Evolutionary conservation across 208 protist species (phyloP).

Genomic region (Wallacemonas rigidus): DNA sequence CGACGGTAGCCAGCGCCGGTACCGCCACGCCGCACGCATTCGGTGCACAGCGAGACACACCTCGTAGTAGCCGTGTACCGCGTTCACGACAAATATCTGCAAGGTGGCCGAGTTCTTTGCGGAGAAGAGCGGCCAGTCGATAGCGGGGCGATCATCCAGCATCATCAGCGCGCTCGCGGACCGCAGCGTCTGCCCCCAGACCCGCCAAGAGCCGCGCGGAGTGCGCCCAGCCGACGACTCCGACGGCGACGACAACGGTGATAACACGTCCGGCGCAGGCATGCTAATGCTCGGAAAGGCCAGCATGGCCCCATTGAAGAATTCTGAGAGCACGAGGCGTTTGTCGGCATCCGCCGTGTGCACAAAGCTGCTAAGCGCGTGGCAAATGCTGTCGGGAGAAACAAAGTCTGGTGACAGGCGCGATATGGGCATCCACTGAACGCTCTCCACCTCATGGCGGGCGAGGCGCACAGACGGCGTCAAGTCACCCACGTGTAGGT

Average conservation of each 20-base stretch:
- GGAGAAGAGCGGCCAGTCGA: constrained; percentile 72
- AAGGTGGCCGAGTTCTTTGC: constrained; percentile 52
- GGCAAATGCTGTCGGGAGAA: constrained; percentile 37
- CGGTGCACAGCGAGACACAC: constrained; percentile 38
- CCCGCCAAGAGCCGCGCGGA: constrained; percentile 32
- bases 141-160: constrained; percentile 42
- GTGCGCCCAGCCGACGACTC: neutral
- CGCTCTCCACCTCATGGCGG: constrained; percentile 51
- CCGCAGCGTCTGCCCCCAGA: constrained; percentile 75
- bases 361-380: constrained; percentile 57
- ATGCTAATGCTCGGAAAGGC: constrained; percentile 54
- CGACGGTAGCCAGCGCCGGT: neutral
- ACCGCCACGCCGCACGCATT: constrained; percentile 28
- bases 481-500: constrained; percentile 69
- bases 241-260: neutral
- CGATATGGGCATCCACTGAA: constrained; percentile 65
- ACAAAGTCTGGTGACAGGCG: constrained; percentile 30
- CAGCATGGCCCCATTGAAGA: constrained; percentile 51
- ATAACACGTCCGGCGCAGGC: neutral
- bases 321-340: constrained; percentile 45
- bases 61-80: constrained; percentile 79
- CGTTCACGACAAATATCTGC: constrained; percentile 51
- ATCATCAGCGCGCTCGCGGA: constrained; percentile 60
- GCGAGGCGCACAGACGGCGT: constrained; percentile 57
- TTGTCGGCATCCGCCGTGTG: constrained; percentile 42